phyloP scores from a whole-genome alignment of 805 yeast species.

The Candida caryicola region DNA sequence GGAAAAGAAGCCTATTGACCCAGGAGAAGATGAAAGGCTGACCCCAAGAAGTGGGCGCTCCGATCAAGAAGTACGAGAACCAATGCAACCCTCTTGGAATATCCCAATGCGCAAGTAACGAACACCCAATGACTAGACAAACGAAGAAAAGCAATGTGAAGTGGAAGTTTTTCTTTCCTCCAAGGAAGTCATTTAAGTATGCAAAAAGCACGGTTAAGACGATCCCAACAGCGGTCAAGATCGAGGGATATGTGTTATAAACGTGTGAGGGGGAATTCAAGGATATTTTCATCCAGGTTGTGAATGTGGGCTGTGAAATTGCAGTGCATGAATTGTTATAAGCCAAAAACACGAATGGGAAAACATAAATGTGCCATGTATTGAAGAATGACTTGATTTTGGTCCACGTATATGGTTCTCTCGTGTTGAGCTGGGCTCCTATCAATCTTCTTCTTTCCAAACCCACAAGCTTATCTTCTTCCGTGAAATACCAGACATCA shows the following conservation, averaged over 20 bases:
- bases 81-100: constrained; percentile 49
- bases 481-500: constrained; percentile 40
- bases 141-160: constrained; percentile 39
- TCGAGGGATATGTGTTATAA: constrained; percentile 35
- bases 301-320: constrained; percentile 33
- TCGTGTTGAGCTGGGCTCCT: constrained; percentile 40
- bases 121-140: constrained; percentile 39
- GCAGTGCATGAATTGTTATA: constrained; percentile 36
- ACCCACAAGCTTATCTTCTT: constrained; percentile 44
- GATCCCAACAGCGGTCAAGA: constrained; percentile 18
- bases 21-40: constrained; percentile 57
- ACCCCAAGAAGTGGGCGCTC: constrained; percentile 49
- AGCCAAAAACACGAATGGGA: constrained; percentile 39
- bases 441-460: constrained; percentile 39
- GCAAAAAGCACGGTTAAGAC: constrained; percentile 2
- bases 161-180: constrained; percentile 33
- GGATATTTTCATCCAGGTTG: constrained; percentile 34
- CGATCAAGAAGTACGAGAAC: constrained; percentile 47
- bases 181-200: constrained; percentile 29
- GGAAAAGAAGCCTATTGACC: constrained; percentile 47
- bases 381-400: constrained; percentile 41
- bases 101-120: constrained; percentile 46
- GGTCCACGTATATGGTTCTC: constrained; percentile 38
- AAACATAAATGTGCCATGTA: constrained; percentile 49
- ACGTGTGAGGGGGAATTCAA: constrained; percentile 24